phyloP scores from a whole-genome alignment of 805 yeast genomes.

The Grigorovia humatica region DNA sequence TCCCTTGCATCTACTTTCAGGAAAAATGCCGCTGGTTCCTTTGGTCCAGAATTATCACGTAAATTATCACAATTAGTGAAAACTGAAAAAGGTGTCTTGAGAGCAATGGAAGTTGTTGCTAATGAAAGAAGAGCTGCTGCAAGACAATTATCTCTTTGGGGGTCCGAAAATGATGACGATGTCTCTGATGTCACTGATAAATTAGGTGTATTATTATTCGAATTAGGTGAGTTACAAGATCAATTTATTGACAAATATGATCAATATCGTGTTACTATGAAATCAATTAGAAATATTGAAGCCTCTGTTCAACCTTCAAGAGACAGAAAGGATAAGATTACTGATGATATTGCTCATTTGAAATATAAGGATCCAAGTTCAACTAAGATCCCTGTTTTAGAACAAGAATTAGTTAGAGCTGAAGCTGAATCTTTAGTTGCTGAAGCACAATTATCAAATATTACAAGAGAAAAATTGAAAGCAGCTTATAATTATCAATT shows the following conservation, averaged over 20 bases:
- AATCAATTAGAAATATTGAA: slow-evolving; percentile 92
- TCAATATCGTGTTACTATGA: slow-evolving; percentile 92
- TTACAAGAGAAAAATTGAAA: slow-evolving; percentile 95
- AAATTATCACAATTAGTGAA: slow-evolving; percentile 85
- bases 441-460: slow-evolving; percentile 96
- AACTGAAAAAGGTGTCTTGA: slow-evolving; percentile 92
- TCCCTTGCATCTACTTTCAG: slow-evolving; percentile 62
- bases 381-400: slow-evolving; percentile 88
- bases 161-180: slow-evolving; percentile 95
- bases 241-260: slow-evolving; percentile 97
- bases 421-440: slow-evolving; percentile 99
- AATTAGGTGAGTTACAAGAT: slow-evolving; percentile 96
- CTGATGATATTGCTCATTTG: slow-evolving; percentile 94
- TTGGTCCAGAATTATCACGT: slow-evolving; percentile 91
- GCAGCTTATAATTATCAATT: slow-evolving; percentile 95
- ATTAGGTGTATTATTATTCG: slow-evolving; percentile 89
- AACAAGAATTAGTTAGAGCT: slow-evolving; percentile 97
- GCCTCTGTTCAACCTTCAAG: slow-evolving; percentile 96
- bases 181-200: slow-evolving; percentile 95
- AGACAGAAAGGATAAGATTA: slow-evolving; percentile 94
- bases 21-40: slow-evolving; percentile 77
- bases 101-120: slow-evolving; percentile 86
- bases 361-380: slow-evolving; percentile 98
- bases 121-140: slow-evolving; percentile 94
- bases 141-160: slow-evolving; percentile 94